Base-by-base conservation (phyloP, 164 flowering plant species). In the Tinospora cordifolia region DNA sequence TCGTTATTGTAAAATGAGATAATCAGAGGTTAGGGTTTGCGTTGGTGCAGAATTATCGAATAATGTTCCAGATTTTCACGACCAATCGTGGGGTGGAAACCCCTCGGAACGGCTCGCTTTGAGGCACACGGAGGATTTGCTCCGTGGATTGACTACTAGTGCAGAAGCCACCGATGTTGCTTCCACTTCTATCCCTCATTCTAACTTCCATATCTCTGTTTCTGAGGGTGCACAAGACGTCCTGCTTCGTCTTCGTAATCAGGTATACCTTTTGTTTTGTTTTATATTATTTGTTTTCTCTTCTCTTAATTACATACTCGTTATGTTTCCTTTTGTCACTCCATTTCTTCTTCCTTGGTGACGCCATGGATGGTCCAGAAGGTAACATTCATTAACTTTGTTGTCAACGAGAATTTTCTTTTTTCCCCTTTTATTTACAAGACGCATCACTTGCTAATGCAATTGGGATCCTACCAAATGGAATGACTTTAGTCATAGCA, bases 81-180 rank as follows among this genome's bases (percentile, higher is more conserved):
- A n/a, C 60, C 21, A 54, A 19, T 54, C 60, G 6, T 54, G 60
- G 60, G 21, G 24, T 22, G n/a, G 24, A 54, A 54, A 54, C 44
- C 80, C 84, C 6, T 81, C 76, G 75, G 94, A 89, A 79, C 44
- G 71, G 78, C 77, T 81, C 27, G 81, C 87, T 26, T 69, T 89
- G 75, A 85, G 86, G 63, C 80, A 81, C 49, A 72, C 87, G 80
- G 88, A 89, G 80, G 78, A 34, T 67, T 71, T 85, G 40, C 71
- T 66, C 63, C 60, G 62, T 66, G 22, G 25, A 46, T 15, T n/a
- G 22, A 54, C 69, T 58, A 62, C 36, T 30, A 47, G 8, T 30
- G 34, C 25, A 17, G 62, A 72, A 30, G 24, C 25, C 30, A 49
- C 12, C 59, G 21, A 64, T 40, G 51, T 8, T 41, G 10, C 71